These are phyloP conservation scores for Bryoerythrophyllum caledonicum DNA, from an alignment of 225 moss, liverwort and hornwort genomes.

Conservation along the genomic window DNA sequence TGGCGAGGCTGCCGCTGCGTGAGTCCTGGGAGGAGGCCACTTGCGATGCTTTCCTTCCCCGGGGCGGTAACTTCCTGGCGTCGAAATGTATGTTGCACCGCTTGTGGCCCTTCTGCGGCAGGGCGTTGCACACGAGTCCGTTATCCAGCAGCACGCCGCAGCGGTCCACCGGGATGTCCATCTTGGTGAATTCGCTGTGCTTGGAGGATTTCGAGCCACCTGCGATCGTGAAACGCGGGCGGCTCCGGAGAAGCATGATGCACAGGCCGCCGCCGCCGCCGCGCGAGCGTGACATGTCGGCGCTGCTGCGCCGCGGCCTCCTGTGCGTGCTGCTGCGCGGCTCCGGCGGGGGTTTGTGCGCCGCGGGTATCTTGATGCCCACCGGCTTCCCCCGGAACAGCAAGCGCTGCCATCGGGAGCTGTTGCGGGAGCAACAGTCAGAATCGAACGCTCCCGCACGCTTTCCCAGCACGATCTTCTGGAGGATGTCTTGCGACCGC, in stretches of 20 bases:
- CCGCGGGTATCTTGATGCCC: slow-evolving; percentile 42
- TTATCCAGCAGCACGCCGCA: slow-evolving; percentile 36
- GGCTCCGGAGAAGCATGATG: slow-evolving; percentile 1
- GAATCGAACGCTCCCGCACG: slow-evolving; percentile 22
- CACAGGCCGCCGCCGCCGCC: no score
- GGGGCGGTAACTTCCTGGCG: neutral
- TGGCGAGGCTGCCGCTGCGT: neutral
- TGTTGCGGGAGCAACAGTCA: slow-evolving; percentile 14
- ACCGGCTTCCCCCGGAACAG: slow-evolving; percentile 32
- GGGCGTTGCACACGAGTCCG: slow-evolving; percentile 33
- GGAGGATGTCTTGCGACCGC: slow-evolving; percentile 59
- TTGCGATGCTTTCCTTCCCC: slow-evolving; percentile 18
- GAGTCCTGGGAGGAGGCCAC: slow-evolving; percentile 14
- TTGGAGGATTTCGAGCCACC: slow-evolving; percentile 24
- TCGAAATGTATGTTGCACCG: slow-evolving; percentile 30
- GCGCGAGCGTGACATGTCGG: slow-evolving; percentile 9
- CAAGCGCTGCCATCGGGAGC: slow-evolving; percentile 23
- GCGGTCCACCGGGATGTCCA: slow-evolving; percentile 38
- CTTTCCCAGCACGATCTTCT: slow-evolving; percentile 40
- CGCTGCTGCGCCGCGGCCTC: neutral
- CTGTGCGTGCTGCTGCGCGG: neutral
- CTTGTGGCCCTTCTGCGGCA: slow-evolving; percentile 31
- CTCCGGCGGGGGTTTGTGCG: slow-evolving; percentile 35
- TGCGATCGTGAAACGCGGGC: neutral
- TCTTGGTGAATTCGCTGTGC: slow-evolving; percentile 39